phyloP scores from a whole-genome alignment of 768 basidiomycete genomes.

The Holtermannia corniformis region DNA sequence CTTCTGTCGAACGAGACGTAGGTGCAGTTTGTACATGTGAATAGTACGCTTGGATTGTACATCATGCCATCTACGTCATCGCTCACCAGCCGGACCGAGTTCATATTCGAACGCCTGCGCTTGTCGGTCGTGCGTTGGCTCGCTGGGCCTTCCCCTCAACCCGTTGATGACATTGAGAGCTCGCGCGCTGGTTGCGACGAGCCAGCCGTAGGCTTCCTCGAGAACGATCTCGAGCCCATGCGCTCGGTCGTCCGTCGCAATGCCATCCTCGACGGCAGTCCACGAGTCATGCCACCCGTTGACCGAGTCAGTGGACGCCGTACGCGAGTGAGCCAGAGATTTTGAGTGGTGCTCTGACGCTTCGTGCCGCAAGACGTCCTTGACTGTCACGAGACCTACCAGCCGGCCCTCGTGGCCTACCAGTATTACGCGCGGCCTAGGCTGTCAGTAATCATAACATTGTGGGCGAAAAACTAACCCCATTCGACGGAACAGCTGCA shows the following conservation, averaged over 20 bases:
- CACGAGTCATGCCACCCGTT: conserved; percentile 21
- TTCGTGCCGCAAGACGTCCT: conserved; percentile 87
- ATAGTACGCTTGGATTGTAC: no score
- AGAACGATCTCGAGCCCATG: conserved; percentile 28
- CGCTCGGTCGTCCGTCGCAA: conserved; percentile 1
- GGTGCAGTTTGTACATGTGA: no score
- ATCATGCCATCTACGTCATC: conserved; percentile 48
- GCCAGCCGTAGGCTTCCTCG: conserved; percentile 27
- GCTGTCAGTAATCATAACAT: not conserved
- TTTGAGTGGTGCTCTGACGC: conserved; percentile 29
- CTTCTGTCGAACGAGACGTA: no score
- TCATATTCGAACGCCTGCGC: conserved; percentile 6
- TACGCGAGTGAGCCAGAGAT: not conserved
- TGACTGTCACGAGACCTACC: conserved; percentile 82
- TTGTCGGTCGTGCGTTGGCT: not conserved
- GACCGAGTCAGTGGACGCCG: not conserved
- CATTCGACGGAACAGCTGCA: conserved; percentile 96
- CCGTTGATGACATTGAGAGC: not conserved
- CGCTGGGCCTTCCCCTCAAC: not conserved
- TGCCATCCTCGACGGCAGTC: conserved; percentile 9
- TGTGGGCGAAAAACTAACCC: conserved; percentile 54
- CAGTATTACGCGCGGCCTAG: conserved; percentile 87
- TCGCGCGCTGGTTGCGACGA: conserved; percentile 2
- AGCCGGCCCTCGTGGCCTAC: conserved; percentile 78
- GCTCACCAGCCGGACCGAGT: conserved; percentile 6